Base-by-base conservation (phyloP, 2,329 filamentous ascomycete genomes). In the Lasiodiplodia sp. region DNA sequence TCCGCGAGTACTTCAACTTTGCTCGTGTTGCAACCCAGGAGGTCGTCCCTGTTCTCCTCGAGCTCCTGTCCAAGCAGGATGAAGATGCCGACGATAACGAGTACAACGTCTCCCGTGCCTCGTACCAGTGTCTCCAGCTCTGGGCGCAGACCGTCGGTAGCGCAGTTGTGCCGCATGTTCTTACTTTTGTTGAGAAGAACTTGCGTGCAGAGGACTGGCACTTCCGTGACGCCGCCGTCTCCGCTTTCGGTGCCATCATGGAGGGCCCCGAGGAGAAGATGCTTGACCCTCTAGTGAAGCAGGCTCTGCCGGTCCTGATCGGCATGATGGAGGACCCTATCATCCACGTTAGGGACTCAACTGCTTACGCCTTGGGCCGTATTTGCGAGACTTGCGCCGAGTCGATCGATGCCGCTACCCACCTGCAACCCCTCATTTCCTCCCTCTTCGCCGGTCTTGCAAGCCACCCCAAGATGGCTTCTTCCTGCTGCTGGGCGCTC, bases 191-290 rank as follows among this genome's bases (percentile, higher is more conserved):
- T 65, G 96, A 99, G 85, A 86, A 87, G 75, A 94, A 98, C 83
- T 87, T 99, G 63, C 91, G 94, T 72, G 88, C 89, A 69, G 93
- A 97, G 68, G 93, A 98, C 81, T 99, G 96, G 96, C 94, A 96
- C 80, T 88, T 90, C 80, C 90, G 96, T 75, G 96, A 99, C 83
- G 96, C 96, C 66, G 94, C 96, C 63, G 96, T 99, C 38, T 97
- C 96, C 69, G 94, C 96, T 21, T 98, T 99, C 74, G 96, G 96
- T 71, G 96, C 94, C 73, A 98, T 99, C 75, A 97, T 99, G 94
- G 96, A 99, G 78, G 96, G 96, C 31, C 96, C 96, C 0, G 96
- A 98, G 69, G 92, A 97, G 81, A 93, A 92, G 83, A 89, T 95
- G 62, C 85, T 99, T 65, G 93, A 97, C 75, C 94, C 95, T 68